Percentiles rank a stretch among this genome's conserved stretches.
These are phyloP conservation scores for Flueggea neowawraea DNA, from an alignment of 441 rosid species.

Conservation along the genomic window DNA sequence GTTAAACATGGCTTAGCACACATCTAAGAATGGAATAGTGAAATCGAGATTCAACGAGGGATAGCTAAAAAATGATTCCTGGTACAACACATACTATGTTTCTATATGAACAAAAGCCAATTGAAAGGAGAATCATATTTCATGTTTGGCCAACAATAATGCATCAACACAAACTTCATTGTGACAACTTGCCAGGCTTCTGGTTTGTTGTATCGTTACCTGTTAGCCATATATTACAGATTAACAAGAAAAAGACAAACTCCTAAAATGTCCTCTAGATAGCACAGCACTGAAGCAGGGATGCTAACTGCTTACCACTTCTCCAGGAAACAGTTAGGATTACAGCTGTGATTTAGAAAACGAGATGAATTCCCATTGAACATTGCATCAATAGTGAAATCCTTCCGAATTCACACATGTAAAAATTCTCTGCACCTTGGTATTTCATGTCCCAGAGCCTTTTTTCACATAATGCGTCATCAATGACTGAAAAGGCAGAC, in stretches of 20 bases:
- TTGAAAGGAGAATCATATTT: too few species aligned
- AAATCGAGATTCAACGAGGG: too few species aligned
- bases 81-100: too few species aligned
- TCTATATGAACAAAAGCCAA: too few species aligned
- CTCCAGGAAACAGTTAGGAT: slow-evolving; percentile 83
- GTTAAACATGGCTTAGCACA: too few species aligned
- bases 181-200: too few species aligned
- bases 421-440: slow-evolving; percentile 72
- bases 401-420: slow-evolving; percentile 97
- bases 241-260: neutral
- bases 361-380: slow-evolving; percentile 94
- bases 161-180: too few species aligned
- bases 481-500: slow-evolving; percentile 58
- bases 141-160: too few species aligned
- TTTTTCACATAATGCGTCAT: slow-evolving; percentile 80
- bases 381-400: slow-evolving; percentile 96
- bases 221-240: neutral
- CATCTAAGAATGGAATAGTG: too few species aligned
- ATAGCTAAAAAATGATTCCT: too few species aligned
- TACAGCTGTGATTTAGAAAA: slow-evolving; percentile 89
- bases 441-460: slow-evolving; percentile 99
- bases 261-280: neutral
- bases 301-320: slow-evolving; percentile 63
- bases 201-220: too few species aligned
- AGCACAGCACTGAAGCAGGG: slow-evolving; percentile 1